Evolutionary conservation across 148 eudicot genomes (phyloP), one percentile per base, ranked within the genome.

Genomic region (Bassia scoparia): DNA sequence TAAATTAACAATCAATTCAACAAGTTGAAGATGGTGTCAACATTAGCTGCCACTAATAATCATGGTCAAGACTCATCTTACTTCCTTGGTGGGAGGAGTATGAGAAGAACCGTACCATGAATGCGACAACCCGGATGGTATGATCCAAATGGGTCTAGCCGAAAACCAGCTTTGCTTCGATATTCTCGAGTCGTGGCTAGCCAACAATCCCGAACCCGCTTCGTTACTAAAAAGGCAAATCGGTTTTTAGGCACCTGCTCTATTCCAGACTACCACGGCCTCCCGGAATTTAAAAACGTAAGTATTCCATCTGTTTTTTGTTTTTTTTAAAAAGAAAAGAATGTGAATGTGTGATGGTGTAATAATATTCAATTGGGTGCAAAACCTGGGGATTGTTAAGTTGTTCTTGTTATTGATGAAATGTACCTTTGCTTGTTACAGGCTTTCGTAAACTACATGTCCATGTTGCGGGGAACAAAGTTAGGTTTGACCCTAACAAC

Each of bases 51-150:
- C 2, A 78, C 74, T 66, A 86, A 88, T 74, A 71, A 74, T 20
- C 96, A 90, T 29, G 96, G 96, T 1, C 96, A 90, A 78, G 89
- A 86, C 80, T 90, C 96, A 11, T 86, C 90, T n/a, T 90, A 90
- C 78, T 90, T 90, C 77, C 84, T 85, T 2, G 96, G 96, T 59
- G 96, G 96, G 74, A 88, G 70, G 90, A 90, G 67, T 90, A 90
- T 54, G 86, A 88, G 81, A 88, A 86, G 56, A 88, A 85, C 37
- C 90, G 7, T 88, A 85, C 61, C 69, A 86, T 52, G 84, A 79
- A 27, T 29, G 62, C 18, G 30, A 37, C 7, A 90, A 90, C 71
- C 86, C 89, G 0, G 63, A 77, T 0, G 96, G 96, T 41, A 90
- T 90, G 79, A 90, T 90, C 64, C 96, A 90, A 79, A 90, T 90